A percentile compares a stretch with the other conserved stretches of the same genome.
Evolutionary conservation across 2,329 filamentous ascomycete species (phyloP).

Genomic region (Allantophomopsis lycopodina): DNA sequence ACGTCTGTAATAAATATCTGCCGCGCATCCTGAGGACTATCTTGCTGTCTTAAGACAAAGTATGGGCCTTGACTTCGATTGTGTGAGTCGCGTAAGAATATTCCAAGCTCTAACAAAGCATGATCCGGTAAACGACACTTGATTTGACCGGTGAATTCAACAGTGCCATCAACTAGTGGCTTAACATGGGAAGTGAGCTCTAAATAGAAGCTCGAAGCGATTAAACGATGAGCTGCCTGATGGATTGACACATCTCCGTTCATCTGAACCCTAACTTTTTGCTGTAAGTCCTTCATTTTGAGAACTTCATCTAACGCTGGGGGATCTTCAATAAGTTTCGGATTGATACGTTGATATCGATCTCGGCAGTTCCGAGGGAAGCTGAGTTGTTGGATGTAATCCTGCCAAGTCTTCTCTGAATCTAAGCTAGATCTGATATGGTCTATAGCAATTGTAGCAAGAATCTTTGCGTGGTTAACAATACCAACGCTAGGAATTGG

Average conservation of each 20-base stretch:
- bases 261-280: too few relatives aligned
- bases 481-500: slow-evolving; percentile 6
- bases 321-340: neutral
- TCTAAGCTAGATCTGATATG: slow-evolving; percentile 2
- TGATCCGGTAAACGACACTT: too few relatives aligned
- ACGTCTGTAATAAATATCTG: too few relatives aligned
- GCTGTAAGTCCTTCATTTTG: slow-evolving; percentile 1
- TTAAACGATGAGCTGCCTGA: neutral
- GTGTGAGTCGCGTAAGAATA: too few relatives aligned
- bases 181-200: too few relatives aligned
- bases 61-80: too few relatives aligned
- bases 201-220: neutral
- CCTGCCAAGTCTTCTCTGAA: slow-evolving; percentile 11
- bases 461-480: slow-evolving; percentile 4
- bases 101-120: too few relatives aligned
- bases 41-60: too few relatives aligned
- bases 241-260: neutral
- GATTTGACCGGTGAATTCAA: too few relatives aligned
- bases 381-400: slow-evolving; percentile 2
- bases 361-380: neutral
- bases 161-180: too few relatives aligned
- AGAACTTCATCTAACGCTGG: slow-evolving; percentile 4
- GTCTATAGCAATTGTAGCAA: neutral
- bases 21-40: too few relatives aligned
- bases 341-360: neutral